Evolutionary conservation across 1,139 yeast species (phyloP).

Genomic region (Sugiyamaella paludigena): DNA sequence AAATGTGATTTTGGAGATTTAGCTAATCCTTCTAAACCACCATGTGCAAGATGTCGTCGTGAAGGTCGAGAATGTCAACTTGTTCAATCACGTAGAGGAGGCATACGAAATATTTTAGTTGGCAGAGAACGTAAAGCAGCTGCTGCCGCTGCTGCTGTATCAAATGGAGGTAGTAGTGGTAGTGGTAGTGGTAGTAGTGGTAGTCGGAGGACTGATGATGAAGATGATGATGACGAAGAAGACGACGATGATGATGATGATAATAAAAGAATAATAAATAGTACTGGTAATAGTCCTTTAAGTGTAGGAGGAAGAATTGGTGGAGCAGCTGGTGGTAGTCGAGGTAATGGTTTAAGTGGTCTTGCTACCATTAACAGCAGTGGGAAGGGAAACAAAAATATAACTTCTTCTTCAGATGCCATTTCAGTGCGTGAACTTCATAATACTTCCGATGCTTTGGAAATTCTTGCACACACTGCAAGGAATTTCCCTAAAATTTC

Average conservation of each 20-base stretch:
- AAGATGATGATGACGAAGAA: not conserved
- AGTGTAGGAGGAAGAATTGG: not conserved
- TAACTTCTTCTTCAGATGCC: conserved; percentile 14
- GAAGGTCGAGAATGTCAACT: conserved; percentile 81
- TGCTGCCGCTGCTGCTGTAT: conserved; percentile 1
- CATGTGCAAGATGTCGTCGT: conserved; percentile 79
- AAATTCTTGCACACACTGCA: conserved; percentile 49
- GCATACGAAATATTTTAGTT: conserved; percentile 46
- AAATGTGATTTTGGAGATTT: conserved; percentile 81
- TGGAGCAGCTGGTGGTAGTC: not conserved
- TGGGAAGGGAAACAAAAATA: not conserved
- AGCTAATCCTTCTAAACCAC: conserved; percentile 71
- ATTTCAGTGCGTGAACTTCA: conserved; percentile 38
- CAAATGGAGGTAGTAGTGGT: not conserved
- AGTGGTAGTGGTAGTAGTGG: not conserved
- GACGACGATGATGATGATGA: not conserved
- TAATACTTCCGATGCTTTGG: conserved; percentile 61
- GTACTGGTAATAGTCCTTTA: not conserved
- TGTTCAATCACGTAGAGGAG: conserved; percentile 62
- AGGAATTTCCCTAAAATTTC: conserved; percentile 37
- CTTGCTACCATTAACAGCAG: not conserved
- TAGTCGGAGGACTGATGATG: not conserved
- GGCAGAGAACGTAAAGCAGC: conserved; percentile 37
- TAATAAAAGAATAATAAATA: not conserved
- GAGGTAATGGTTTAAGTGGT: not conserved